Percentiles rank a stretch among this genome's conserved stretches.
phyloP scores from a whole-genome alignment of 1,139 yeast species.

The Pichia sp. region DNA sequence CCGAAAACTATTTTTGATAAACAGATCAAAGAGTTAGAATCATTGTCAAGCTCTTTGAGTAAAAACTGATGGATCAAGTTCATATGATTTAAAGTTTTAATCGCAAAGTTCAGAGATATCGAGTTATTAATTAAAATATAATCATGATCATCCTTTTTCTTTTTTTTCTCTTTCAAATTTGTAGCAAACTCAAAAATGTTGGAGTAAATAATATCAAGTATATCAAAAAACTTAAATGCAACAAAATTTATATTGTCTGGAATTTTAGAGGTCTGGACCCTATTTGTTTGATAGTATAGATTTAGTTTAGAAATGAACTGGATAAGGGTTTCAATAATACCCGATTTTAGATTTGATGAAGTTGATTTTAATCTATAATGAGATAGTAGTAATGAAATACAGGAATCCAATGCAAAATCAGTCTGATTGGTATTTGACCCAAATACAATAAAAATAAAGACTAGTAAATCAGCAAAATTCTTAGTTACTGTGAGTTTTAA shows the following conservation, averaged over 20 bases:
- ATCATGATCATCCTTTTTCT: slow-evolving; percentile 11
- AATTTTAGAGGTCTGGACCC: slow-evolving; percentile 12
- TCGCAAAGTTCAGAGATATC: slow-evolving; percentile 16
- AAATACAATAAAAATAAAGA: slow-evolving; percentile 22
- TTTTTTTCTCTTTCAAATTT: slow-evolving; percentile 5
- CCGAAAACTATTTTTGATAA: slow-evolving; percentile 20
- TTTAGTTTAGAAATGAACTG: slow-evolving; percentile 24
- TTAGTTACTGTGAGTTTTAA: slow-evolving; percentile 23
- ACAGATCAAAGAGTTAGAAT: slow-evolving; percentile 23
- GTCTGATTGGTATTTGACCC: slow-evolving; percentile 20
- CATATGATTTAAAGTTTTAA: slow-evolving; percentile 19
- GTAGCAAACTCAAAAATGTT: slow-evolving; percentile 18
- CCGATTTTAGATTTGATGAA: slow-evolving; percentile 15
- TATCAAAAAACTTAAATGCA: slow-evolving; percentile 21
- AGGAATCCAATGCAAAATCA: slow-evolving; percentile 18
- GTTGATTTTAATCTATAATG: slow-evolving; percentile 16
- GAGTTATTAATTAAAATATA: slow-evolving; percentile 8
- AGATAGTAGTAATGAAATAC: slow-evolving; percentile 16
- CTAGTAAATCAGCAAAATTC: slow-evolving; percentile 23
- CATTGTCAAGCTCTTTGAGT: slow-evolving; percentile 24
- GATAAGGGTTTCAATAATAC: slow-evolving; percentile 21
- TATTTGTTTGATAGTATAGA: slow-evolving; percentile 22
- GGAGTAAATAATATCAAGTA: slow-evolving; percentile 16
- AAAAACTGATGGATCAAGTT: slow-evolving; percentile 20
- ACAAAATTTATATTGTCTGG: slow-evolving; percentile 22